Base-by-base conservation (phyloP, 2,329 filamentous ascomycete species). In the Chrysoporthe cubensis region DNA sequence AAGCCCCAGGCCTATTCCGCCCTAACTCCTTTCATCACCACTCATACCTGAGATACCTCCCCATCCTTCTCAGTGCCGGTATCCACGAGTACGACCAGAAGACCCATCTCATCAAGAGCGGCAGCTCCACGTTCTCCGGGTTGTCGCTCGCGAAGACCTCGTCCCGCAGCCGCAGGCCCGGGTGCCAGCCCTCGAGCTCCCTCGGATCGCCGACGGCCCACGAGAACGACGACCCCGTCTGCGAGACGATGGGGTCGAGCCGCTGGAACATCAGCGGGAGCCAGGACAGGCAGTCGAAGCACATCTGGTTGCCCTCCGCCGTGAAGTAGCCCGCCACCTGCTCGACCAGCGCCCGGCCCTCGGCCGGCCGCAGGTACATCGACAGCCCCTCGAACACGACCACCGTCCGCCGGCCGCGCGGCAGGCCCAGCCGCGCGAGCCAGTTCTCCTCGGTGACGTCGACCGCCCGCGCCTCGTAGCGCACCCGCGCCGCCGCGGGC, bases 311-410 rank as follows among this genome's bases (percentile, higher is more conserved):
- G 8, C 34, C 40, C 18, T 44, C 11, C 14, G 37, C 44, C 48
- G 59, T 21, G 18, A 68, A 68, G 34, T 68, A 66, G 4, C 18
- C 11, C 32, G 66, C 68, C 68, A 70, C 9, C 8, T 50, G 37
- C 34, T 66, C 62, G n/a, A 70, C 46, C 11, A 70, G 54, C 2
- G 3, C 16, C 3, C 63, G 63, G 3, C 66, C 66, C 34, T 68
- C 54, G 0, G 50, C 60, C 16, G 68, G 58, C 56, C 68, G n/a
- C 57, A 71, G 54, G 21, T 71, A 71, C 67, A 67, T 67, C 13
- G 67, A 34, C n/a, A 71, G 42, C 5, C 69, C 69, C 54, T 71
- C 69, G 16, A 71, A 67, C 6, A 71, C 62, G 16, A 71, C 67
- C 18, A 68, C 43, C 6, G 67, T 67, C n/a, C 16, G 58, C 34